Evolutionary conservation across 805 yeast species (phyloP), one percentile per base, ranked within the genome.

Genomic region (Candida maltosa): DNA sequence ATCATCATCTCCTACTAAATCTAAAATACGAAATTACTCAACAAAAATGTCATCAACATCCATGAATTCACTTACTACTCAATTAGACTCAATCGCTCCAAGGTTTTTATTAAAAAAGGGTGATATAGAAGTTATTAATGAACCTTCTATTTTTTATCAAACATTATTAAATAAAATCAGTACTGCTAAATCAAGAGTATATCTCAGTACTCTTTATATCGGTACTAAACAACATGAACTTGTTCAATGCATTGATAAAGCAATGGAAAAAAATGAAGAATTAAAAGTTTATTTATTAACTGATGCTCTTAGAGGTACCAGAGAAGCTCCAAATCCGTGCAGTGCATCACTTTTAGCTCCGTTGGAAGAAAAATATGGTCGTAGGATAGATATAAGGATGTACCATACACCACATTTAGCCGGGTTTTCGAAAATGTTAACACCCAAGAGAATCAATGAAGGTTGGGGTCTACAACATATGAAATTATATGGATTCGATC

Each of bases 401-500:
- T 93, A 86, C 58, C 94, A 84, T 48, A 91, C 98, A 0, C 98
- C 98, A 0, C 81, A 82, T 43, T 70, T 86, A 46, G 64, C 73
- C 26, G 95, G 95, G 0, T 51, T 86, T 40, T 73, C 76, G 38
- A 79, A 80, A 51, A 46, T 61, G 6, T 30, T 84, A 29, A 70
- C 87, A 3, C 98, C 98, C 0, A 81, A 75, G 40, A 72, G 98
- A 43, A 69, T 91, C 44, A 88, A 89, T 58, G 98, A 93, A 62
- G 89, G 94, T 3, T 76, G 73, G 62, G 98, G 98, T 0, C 70
- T 93, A 34, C 98, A 93, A 58, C 98, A 93, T 54, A 93, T 93
- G 97, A 93, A 93, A 56, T 73, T 93, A 19, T 93, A 93, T 56
- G 98, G 98, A 2, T 80, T 89, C 50, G 98, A 93, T 56, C 78